Evolutionary conservation across 2,329 filamentous ascomycete species (phyloP), one percentile per base, ranked within the genome.

Genomic region (Elsinoe fawcettii): DNA sequence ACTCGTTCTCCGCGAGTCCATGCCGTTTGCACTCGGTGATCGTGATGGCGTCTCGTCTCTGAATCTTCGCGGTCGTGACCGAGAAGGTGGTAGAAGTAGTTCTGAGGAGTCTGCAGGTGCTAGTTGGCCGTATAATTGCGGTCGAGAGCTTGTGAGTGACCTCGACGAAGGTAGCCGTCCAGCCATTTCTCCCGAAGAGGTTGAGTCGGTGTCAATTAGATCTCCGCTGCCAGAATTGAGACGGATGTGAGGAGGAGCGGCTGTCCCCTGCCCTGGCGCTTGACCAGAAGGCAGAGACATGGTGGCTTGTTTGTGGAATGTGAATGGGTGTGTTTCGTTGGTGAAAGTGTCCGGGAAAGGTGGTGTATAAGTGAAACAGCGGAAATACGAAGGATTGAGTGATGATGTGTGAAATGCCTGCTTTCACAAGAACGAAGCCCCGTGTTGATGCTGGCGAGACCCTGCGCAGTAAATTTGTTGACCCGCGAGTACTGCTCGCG

Each of bases 1-100:
- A 69, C 84, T 87, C 30, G 83, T 83, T 59, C 83, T 73, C 62
- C 82, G 74, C 46, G 82, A 86, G 11, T 80, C 83, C 66, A 77
- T 74, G 51, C 68, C 74, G 43, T 78, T 79, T 3, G 70, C 70
- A 27, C 74, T 73, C 1, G 78, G 77, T 27, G 79, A 79, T n/a
- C 72, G 67, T 59, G 73, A 69, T 2, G 74, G 75, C 27, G 74
- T 76, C 34, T 80, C 73, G 63, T 82, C 80, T 60, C 77, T 72
- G 60, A 77, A 79, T 30, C 76, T 73, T 44, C 75, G 72, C 57
- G 76, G 71, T 39, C 72, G 73, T 41, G 77, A 75, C 55, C 71
- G 77, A 63, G 66, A 73, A 37, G 73, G 80, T 59, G 74, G 78
- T 56, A 78, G 72, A 60, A 78, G 70, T 63, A 74, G 74, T 66